Percentiles rank a stretch among this genome's conserved stretches.
Conservation (phyloP, 139 green algal species). For the Closterium sp. region DNA sequence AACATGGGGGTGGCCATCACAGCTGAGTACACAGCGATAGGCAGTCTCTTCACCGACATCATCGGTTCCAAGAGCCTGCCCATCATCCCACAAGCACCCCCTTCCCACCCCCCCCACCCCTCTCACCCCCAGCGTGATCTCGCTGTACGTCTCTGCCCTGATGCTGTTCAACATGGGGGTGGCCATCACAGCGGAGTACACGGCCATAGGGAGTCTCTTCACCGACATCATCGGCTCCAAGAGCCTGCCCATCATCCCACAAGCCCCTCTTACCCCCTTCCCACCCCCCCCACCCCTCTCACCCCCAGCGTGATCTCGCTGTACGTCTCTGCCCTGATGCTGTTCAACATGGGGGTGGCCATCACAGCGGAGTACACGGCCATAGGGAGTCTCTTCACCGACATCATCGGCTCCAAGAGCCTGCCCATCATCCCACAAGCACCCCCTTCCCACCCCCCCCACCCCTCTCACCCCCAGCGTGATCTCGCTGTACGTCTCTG, state of each 20-base stretch:
- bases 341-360: conserved; percentile 66
- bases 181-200: conserved; percentile 63
- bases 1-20: conserved; percentile 63
- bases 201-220: conserved; percentile 69
- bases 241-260: too few species aligned
- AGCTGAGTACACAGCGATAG: conserved; percentile 69
- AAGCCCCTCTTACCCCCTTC: too few species aligned
- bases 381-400: conserved; percentile 66
- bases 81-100: too few species aligned
- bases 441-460: too few species aligned
- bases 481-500: conserved; percentile 56
- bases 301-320: conserved; percentile 43
- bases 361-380: conserved; percentile 66
- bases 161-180: conserved; percentile 65
- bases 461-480: background rate
- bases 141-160: conserved; percentile 54
- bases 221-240: too few species aligned
- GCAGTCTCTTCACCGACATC: conserved; percentile 68
- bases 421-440: conserved; percentile 60
- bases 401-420: conserved; percentile 60
- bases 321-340: conserved; percentile 56
- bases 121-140: too few species aligned
- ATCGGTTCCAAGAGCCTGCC: too few species aligned
- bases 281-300: too few species aligned
- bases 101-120: too few species aligned